Evolutionary conservation across 2,329 filamentous ascomycete genomes (phyloP), one percentile per base, ranked within the genome.

Genomic region (Penicillium hordei): DNA sequence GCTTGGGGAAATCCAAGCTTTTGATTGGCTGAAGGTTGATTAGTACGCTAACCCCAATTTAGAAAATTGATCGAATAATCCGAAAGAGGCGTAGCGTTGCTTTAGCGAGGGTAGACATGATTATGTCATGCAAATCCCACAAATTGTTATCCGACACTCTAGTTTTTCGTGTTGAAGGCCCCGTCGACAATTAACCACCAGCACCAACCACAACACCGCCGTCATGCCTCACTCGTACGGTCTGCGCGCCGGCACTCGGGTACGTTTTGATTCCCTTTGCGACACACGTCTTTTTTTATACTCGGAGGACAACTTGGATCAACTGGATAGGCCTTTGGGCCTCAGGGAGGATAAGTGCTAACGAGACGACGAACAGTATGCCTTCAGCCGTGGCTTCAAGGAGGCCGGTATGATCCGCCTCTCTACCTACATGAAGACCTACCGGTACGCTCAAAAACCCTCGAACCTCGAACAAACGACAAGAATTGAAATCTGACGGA

Each of bases 341-440:
- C 59, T 52, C 40, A 50, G 48, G 61, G 59, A 64, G 67, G 54
- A 69, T 50, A 52, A 64, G 62, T 62, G 68, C 72, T 77, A 69
- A 78, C 70, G 60, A 55, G 10, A 71, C 69, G 55, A 65, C 68
- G 60, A 70, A 65, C 72, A 89, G 84, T 91, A 93, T 88, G 89
- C 91, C 83, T 99, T 97, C 88, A 90, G 89, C 78, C 87, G 93
- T 76, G 85, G 88, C 78, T 97, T 96, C 86, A 92, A 94, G 82
- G 84, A 96, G 85, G 91, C 93, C 86, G 94, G 94, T 79, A 88
- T 88, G 84, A 97, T 99, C 83, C 82, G 85, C 74, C 84, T 97
- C 76, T 92, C 89, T 72, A 97, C 93, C 78, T 99, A 97, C 86
- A 84, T 99, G 75, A 88, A 88, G 80, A 86, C 90, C 78, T 97